phyloP scores from a whole-genome alignment of 441 rosid species.

The Geranium incanum region DNA sequence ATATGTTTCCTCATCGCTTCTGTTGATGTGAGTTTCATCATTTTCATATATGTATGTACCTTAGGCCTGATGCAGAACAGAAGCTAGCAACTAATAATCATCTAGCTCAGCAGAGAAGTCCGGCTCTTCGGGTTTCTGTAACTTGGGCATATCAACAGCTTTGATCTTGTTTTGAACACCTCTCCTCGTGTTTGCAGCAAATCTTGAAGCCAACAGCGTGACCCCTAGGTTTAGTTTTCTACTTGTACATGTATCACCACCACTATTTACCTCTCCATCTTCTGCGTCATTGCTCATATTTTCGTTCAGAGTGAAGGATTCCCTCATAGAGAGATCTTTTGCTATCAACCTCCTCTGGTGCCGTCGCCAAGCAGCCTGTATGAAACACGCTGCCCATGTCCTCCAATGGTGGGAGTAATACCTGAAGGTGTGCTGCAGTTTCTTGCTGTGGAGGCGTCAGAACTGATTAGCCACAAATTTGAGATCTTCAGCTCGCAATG shows the following conservation, averaged over 20 bases:
- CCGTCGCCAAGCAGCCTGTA: constrained; percentile 85
- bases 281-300: constrained; percentile 23
- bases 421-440: constrained; percentile 75
- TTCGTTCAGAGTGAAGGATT: constrained; percentile 35
- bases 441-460: constrained; percentile 86
- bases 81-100: constrained; percentile 32
- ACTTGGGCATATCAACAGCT: constrained; percentile 54
- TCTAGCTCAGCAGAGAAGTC: constrained; percentile 62
- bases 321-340: constrained; percentile 33
- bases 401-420: constrained; percentile 95
- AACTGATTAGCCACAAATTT: constrained; percentile 89
- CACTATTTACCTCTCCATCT: constrained; percentile 18
- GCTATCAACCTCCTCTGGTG: constrained; percentile 59
- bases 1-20: not conserved
- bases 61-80: not conserved
- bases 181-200: constrained; percentile 83
- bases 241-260: constrained; percentile 33
- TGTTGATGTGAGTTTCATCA: not conserved
- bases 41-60: not conserved
- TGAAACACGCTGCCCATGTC: constrained; percentile 93
- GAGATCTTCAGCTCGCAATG: constrained; percentile 81
- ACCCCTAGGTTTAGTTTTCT: constrained; percentile 59
- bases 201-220: constrained; percentile 69
- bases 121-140: constrained; percentile 84
- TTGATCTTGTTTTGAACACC: constrained; percentile 58